Base-by-base conservation (phyloP, 371 early-diverging fungal genomes). In the Saksenaea oblongispora region DNA sequence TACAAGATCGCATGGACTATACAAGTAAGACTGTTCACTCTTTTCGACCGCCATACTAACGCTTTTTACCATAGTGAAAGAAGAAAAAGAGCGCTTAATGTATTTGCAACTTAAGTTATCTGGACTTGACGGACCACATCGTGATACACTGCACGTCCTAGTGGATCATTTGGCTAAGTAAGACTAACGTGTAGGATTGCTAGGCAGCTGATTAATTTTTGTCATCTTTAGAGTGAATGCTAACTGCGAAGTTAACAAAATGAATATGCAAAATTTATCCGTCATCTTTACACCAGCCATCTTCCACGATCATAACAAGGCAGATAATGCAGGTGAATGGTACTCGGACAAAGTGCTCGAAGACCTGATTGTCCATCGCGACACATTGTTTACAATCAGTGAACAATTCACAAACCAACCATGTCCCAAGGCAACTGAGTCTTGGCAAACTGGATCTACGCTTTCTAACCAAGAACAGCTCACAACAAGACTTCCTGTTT, bases 211-310 rank as follows among this genome's bases (percentile, higher is more conserved):
- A 22, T 22, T 22, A 54, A 28, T 7, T 3, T 39, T 14, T 4
- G 34, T 31, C 39, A 17, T 24, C 37, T n/a, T 61, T 59, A 86
- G 84, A 54, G 76, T 84, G 1, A 72, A 75, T 51, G 70, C 70
- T 0, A 57, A 75, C 18, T 76, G 80, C 1, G 71, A 81, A 7
- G 58, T 77, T 11, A 87, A 87, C 72, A 87, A 85, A 61, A 87
- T 87, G 85, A 83, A 72, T 10, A 67, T 87, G 7, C 80, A 83
- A 31, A 87, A 87, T 54, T 34, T 87, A 5, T 79, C 82, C 1
- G 70, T 85, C 44, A 79, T 87, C 22, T 87, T 85, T 56, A 84
- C 87, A 24, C 87, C 87, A 0, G 84, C 84, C 0, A 78, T 87
- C 27, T 87, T 87, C 65, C 87, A 87, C 28, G 87, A 87, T 31